Percentiles rank a stretch among this genome's conserved stretches.
These are phyloP conservation scores for Tylopilus sp. DNA, from an alignment of 768 basidiomycete genomes.

Conservation along the genomic window DNA sequence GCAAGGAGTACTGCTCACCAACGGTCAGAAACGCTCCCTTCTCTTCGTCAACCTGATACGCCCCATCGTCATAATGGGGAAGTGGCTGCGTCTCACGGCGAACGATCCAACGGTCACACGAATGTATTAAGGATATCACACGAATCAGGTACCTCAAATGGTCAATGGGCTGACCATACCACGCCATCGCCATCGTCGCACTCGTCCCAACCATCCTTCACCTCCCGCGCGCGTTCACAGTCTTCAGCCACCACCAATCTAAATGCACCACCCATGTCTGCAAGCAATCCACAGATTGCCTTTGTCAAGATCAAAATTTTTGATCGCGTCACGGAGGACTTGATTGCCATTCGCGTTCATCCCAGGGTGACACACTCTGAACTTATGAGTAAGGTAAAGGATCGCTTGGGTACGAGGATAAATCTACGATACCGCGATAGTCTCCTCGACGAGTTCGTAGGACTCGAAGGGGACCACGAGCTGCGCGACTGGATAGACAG, in stretches of 20 bases:
- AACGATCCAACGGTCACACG: conserved; percentile 29
- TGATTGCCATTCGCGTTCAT: conserved; percentile 96
- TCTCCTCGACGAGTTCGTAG: conserved; percentile 58
- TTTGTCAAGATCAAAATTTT: conserved; percentile 99
- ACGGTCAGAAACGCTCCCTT: conserved; percentile 48
- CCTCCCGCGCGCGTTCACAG: conserved; percentile 55
- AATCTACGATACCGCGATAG: conserved; percentile 75
- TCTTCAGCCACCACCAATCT: conserved; percentile 48
- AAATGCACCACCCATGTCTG: conserved; percentile 72
- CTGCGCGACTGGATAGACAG: conserved; percentile 71
- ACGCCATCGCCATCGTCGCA: conserved; percentile 48
- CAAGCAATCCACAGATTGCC: conserved; percentile 74
- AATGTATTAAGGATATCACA: conserved; percentile 27
- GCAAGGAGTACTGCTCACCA: conserved; percentile 36
- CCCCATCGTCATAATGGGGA: conserved; percentile 22
- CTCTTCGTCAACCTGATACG: conserved; percentile 30
- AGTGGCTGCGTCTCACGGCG: conserved; percentile 32
- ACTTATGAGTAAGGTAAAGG: conserved; percentile 88
- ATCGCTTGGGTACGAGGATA: conserved; percentile 77
- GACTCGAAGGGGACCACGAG: conserved; percentile 59
- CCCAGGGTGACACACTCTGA: conserved; percentile 84
- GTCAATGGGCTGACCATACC: conserved; percentile 27
- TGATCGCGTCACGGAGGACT: conserved; percentile 87
- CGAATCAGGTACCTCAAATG: conserved; percentile 26
- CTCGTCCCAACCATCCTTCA: conserved; percentile 50